Evolutionary conservation across 768 basidiomycete genomes (phyloP), one percentile per base, ranked within the genome.

Genomic region (Lactarius hatsudake): DNA sequence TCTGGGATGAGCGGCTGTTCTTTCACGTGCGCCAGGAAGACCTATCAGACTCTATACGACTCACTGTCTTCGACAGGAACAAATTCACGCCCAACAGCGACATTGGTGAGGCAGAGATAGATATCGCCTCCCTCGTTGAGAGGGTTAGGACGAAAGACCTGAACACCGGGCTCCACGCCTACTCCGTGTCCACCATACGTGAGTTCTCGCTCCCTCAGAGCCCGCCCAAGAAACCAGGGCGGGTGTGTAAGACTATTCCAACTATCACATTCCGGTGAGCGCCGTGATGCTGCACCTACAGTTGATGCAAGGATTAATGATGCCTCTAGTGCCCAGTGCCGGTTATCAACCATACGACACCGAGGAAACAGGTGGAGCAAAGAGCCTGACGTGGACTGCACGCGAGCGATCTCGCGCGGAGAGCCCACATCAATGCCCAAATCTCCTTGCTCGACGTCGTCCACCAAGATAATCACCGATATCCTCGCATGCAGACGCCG

Each of bases 341-440:
- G 96, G 90, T 77, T 99, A 94, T 77, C 94, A 97, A 74, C 94
- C 96, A 0, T 99, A 98, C 74, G 92, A 89, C 66, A 90, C 91
- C 96, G 10, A 90, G 94, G 0, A 93, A 94, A 72, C 86, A 85
- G 2, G 94, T 96, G 81, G 96, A 94, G 94, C 45, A 84, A 85
- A 59, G 91, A 96, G 71, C 98, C 97, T 77, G 96, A 97, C 71
- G 83, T 88, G 0, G 94, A 96, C 76, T 91, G 95, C 68, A 34
- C 87, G 0, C 79, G 79, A 26, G 75, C 83, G 1, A 78, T 96
- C 53, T 94, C 94, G 0, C 88, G 89, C 67, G 53, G 96, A 98
- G 32, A 28, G 28, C 28, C 28, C 1, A 28, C 28, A 28, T 28
- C 28, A 28, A 28, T 28, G 1, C 28, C 28, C 28, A 28, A 28